Evolutionary conservation across 768 basidiomycete genomes (phyloP).

Genomic region (Crassisporium funariophilum): DNA sequence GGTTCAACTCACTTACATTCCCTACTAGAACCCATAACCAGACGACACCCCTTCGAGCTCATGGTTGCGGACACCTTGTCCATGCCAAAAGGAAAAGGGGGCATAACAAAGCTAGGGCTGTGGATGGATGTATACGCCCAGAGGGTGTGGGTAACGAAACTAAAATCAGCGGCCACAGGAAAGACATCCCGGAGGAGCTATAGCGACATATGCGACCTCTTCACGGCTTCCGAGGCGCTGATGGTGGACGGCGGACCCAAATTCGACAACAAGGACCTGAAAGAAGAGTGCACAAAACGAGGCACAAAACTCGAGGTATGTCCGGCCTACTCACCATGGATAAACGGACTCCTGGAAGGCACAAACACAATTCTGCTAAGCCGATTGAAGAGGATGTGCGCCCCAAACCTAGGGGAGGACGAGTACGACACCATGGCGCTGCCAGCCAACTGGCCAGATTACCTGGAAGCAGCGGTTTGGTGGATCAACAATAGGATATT

Average conservation of each 20-base stretch:
- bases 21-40: slow-evolving; percentile 37
- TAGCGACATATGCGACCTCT: too few relatives aligned
- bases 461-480: too few relatives aligned
- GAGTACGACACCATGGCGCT: too few relatives aligned
- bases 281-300: slow-evolving; percentile 21
- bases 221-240: too few relatives aligned
- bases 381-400: slow-evolving; percentile 29
- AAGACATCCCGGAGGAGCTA: slow-evolving; percentile 28
- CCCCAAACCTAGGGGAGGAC: too few relatives aligned
- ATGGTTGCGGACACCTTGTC: slow-evolving; percentile 37
- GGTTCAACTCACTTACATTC: slow-evolving; percentile 31
- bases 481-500: too few relatives aligned
- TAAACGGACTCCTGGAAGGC: slow-evolving; percentile 32
- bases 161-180: slow-evolving; percentile 26
- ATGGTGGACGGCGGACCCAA: too few relatives aligned
- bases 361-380: slow-evolving; percentile 32
- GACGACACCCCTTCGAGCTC: slow-evolving; percentile 38
- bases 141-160: slow-evolving; percentile 30
- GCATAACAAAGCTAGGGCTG: slow-evolving; percentile 30
- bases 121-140: slow-evolving; percentile 33
- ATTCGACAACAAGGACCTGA: slow-evolving; percentile 36
- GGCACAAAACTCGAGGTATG: slow-evolving; percentile 20
- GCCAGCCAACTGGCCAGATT: too few relatives aligned
- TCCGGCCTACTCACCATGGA: slow-evolving; percentile 41
- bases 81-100: slow-evolving; percentile 33